A percentile compares a stretch with the other conserved stretches of the same genome.
These are phyloP conservation scores for Dendrobium huoshanense DNA, from an alignment of 106 monocot genomes.

Conservation along the genomic window DNA sequence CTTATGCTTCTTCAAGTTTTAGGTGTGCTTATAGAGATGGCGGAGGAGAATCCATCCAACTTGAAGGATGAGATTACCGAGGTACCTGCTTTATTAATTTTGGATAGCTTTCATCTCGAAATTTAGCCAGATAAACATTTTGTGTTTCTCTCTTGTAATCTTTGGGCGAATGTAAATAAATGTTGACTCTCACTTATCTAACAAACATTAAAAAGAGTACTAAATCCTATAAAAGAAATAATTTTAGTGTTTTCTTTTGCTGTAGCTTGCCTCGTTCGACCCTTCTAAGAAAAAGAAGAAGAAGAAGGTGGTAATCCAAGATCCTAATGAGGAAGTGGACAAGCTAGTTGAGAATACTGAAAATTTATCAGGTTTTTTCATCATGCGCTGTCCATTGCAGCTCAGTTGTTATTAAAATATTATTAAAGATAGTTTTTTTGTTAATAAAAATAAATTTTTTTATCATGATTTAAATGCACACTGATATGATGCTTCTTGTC, in stretches of 20 bases:
- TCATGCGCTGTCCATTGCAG: not conserved
- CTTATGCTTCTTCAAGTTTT: not conserved
- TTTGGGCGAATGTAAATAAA: not conserved
- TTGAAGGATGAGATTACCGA: constrained; percentile 24
- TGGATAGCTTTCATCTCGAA: no score
- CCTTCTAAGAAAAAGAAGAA: constrained; percentile 69
- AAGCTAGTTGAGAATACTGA: constrained; percentile 39
- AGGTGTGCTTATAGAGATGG: not conserved
- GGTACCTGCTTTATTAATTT: constrained; percentile 2
- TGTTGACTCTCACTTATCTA: not conserved
- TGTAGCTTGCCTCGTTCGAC: constrained; percentile 54
- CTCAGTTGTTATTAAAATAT: not conserved
- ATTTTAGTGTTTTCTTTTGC: not conserved
- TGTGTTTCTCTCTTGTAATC: not conserved
- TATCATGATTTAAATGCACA: not conserved
- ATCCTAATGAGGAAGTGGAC: constrained; percentile 27
- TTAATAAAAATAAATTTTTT: not conserved
- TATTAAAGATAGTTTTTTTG: not conserved
- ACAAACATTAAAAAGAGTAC: no score
- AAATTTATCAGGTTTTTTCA: constrained; percentile 27
- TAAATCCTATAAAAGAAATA: not conserved
- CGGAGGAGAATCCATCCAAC: not conserved
- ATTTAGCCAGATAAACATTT: not conserved
- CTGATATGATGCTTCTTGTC: not conserved
- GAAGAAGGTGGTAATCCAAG: constrained; percentile 49